Percentiles rank a stretch among this genome's conserved stretches.
Conservation (phyloP, 306 rosid species). For the Alnus rubra region DNA sequence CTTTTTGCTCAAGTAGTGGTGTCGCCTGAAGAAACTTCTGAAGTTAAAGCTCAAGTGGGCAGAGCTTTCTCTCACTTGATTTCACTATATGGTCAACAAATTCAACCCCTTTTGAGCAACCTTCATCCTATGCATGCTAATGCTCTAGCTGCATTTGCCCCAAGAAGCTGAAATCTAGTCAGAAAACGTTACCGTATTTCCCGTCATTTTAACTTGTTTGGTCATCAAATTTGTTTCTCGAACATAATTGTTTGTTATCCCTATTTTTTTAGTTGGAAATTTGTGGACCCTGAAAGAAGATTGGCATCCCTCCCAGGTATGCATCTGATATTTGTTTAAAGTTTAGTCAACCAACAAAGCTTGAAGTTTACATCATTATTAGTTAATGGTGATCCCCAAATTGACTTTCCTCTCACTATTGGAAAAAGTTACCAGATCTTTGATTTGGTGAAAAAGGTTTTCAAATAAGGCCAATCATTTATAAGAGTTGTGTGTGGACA, state of each 20-base stretch:
- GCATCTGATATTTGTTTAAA: constrained; percentile 23
- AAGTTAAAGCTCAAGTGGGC: constrained; percentile 82
- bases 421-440: background rate
- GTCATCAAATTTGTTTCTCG: constrained; percentile 23
- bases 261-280: constrained; percentile 24
- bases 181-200: constrained; percentile 18
- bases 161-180: constrained; percentile 53
- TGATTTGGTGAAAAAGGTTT: background rate
- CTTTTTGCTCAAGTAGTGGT: constrained; percentile 88
- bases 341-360: background rate
- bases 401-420: background rate
- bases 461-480: constrained; percentile 7
- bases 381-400: constrained; percentile 4
- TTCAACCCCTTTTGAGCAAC: constrained; percentile 83
- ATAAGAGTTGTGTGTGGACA: constrained; percentile 1
- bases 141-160: constrained; percentile 83
- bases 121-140: constrained; percentile 83
- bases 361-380: background rate
- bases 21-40: constrained; percentile 81
- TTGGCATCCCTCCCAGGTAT: constrained; percentile 40
- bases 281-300: constrained; percentile 25
- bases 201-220: constrained; percentile 16
- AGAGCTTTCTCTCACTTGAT: constrained; percentile 83
- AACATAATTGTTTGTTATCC: constrained; percentile 31
- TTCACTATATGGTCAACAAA: constrained; percentile 88